Evolutionary conservation across 148 eudicot genomes (phyloP).

Genomic region (Polygonum maritimum): DNA sequence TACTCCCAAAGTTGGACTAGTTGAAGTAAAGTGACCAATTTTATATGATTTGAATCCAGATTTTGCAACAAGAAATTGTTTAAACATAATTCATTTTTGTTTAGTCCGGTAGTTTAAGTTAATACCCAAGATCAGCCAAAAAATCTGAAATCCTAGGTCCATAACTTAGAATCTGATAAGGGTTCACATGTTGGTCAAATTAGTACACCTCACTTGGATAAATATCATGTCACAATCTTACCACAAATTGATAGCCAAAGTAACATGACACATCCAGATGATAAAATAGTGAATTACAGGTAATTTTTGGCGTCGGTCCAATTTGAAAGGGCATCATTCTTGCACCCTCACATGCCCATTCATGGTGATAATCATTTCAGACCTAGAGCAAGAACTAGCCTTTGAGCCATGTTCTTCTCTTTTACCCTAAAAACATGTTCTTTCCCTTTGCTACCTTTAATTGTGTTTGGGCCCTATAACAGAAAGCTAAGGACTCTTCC

Average conservation of each 20-base stretch:
- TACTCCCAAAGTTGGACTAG: background rate
- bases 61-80: background rate
- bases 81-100: no score
- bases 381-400: background rate
- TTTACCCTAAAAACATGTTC: background rate
- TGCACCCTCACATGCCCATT: conserved; percentile 1
- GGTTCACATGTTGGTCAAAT: background rate
- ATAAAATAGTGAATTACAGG: background rate
- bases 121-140: background rate
- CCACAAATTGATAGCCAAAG: background rate
- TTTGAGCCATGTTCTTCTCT: background rate
- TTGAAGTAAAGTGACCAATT: background rate
- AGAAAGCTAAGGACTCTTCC: background rate
- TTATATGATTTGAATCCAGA: background rate
- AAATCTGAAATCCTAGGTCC: background rate
- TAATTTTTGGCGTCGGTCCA: background rate
- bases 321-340: conserved; percentile 7
- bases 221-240: background rate
- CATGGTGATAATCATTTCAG: conserved; percentile 7
- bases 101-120: background rate
- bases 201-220: conserved; percentile 3
- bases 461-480: background rate
- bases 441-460: background rate
- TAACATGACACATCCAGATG: background rate
- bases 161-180: background rate